Percentiles rank a stretch among this genome's conserved stretches.
phyloP scores from a whole-genome alignment of 768 basidiomycete genomes.

The Leucosporidium yakuticum region DNA sequence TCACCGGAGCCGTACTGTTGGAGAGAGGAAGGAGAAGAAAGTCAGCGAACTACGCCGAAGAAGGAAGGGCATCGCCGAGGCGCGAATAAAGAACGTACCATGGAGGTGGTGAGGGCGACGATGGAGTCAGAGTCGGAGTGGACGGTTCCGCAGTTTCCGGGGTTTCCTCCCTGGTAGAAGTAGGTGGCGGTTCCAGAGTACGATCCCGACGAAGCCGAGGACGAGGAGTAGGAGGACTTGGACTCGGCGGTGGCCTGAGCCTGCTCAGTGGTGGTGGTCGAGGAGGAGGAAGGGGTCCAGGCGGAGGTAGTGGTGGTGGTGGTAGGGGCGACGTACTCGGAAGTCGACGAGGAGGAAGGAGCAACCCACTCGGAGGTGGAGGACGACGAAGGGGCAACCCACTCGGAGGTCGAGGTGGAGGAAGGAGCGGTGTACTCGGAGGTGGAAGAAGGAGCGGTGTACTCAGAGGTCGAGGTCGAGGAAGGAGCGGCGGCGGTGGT shows the following conservation, averaged over 20 bases:
- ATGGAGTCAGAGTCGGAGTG: constrained; percentile 52
- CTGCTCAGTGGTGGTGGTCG: neutral
- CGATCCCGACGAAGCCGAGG: constrained; percentile 33
- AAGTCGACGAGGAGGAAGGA: constrained; percentile 25
- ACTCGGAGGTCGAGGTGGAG: constrained; percentile 14
- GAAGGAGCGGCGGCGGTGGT: constrained; percentile 34
- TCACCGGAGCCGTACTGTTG: constrained; percentile 14
- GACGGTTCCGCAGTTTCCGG: constrained; percentile 70
- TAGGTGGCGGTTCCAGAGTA: constrained; percentile 48
- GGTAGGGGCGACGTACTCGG: neutral
- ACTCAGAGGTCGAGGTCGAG: constrained; percentile 2
- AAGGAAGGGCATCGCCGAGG: constrained; percentile 56
- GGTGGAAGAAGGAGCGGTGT: neutral
- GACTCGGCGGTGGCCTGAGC: constrained; percentile 13
- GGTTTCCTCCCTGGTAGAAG: constrained; percentile 61
- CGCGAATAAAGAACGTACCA: constrained; percentile 52
- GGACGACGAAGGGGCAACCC: neutral
- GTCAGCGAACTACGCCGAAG: constrained; percentile 48
- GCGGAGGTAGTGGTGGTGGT: constrained; percentile 6
- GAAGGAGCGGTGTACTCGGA: constrained; percentile 8
- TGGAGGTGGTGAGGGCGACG: constrained; percentile 51
- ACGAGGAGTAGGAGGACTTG: constrained; percentile 27
- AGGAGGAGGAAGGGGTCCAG: neutral
- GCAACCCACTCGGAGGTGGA: neutral
- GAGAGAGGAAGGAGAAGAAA: neutral